Evolutionary conservation across 257 asterid genomes (phyloP).

Genomic region (Gardenia jasminoides): DNA sequence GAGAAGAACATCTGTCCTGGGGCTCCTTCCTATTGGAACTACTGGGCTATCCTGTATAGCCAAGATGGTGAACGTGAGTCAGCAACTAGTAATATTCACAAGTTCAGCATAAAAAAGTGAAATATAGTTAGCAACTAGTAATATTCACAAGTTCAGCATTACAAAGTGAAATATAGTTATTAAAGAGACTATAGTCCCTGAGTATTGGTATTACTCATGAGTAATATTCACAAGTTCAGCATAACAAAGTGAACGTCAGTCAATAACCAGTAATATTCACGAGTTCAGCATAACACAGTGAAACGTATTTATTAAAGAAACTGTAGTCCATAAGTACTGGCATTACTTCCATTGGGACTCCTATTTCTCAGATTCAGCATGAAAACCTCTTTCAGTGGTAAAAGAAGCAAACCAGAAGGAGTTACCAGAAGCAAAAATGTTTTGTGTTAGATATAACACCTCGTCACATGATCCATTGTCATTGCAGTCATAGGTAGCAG

Average conservation of each 20-base stretch:
- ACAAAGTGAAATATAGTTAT: no score
- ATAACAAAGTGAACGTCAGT: conserved; percentile 9
- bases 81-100: conserved; percentile 9
- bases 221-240: not conserved
- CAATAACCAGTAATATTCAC: conserved; percentile 11
- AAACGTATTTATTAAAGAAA: not conserved
- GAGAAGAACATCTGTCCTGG: conserved; percentile 82
- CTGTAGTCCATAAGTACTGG: no score
- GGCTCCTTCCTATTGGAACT: conserved; percentile 86
- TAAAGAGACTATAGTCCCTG: no score
- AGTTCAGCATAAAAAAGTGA: not conserved
- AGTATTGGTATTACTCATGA: no score
- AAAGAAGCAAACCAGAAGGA: not conserved
- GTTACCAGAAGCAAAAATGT: conserved; percentile 13
- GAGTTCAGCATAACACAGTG: not conserved
- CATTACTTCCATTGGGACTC: not conserved
- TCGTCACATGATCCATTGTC: conserved; percentile 88
- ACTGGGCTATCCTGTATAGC: conserved; percentile 65
- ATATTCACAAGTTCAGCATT: no score
- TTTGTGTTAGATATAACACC: conserved; percentile 49
- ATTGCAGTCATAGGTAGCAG: conserved; percentile 86
- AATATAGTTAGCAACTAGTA: no score
- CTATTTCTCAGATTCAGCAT: not conserved
- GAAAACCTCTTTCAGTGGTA: not conserved
- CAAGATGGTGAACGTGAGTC: conserved; percentile 14